Percentiles rank a stretch among this genome's conserved stretches.
phyloP scores from a whole-genome alignment of 768 basidiomycete genomes.

The Sutorius australiensis region DNA sequence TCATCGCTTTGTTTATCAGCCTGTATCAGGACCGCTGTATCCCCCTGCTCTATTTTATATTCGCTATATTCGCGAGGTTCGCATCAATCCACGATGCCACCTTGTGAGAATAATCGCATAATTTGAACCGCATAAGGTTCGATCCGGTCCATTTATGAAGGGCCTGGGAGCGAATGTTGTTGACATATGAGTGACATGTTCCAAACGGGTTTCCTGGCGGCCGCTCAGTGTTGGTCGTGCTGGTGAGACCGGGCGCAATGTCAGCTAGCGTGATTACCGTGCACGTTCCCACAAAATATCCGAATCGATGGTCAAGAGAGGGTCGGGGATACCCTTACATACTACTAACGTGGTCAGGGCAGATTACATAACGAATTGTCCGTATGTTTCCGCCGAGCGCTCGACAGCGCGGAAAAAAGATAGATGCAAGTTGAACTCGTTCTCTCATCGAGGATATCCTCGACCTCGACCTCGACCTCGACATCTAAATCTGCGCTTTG shows the following conservation, averaged over 20 bases:
- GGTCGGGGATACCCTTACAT: not conserved
- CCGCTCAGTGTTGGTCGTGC: not conserved
- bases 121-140: slow-evolving; percentile 12
- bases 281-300: slow-evolving; percentile 3
- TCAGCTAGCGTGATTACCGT: not conserved
- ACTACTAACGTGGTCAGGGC: not conserved
- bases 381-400: not conserved
- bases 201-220: not conserved
- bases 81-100: slow-evolving; percentile 12
- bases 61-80: slow-evolving; percentile 15
- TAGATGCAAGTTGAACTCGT: slow-evolving; percentile 2
- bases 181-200: slow-evolving; percentile 4
- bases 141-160: not conserved
- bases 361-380: slow-evolving; percentile 11
- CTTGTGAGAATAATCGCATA: slow-evolving; percentile 21
- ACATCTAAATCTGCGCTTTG: not conserved
- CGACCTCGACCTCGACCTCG: not conserved
- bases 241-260: slow-evolving; percentile 4
- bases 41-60: slow-evolving; percentile 15
- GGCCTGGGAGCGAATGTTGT: slow-evolving; percentile 10
- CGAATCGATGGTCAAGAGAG: not conserved
- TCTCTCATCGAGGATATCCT: not conserved
- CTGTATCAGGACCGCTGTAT: slow-evolving; percentile 26
- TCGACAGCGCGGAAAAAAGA: not conserved
- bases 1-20: slow-evolving; percentile 16